A percentile compares a stretch with the other conserved stretches of the same genome.
Evolutionary conservation across 2,329 filamentous ascomycete species (phyloP).

Genomic region (Aspergillus bombycis): DNA sequence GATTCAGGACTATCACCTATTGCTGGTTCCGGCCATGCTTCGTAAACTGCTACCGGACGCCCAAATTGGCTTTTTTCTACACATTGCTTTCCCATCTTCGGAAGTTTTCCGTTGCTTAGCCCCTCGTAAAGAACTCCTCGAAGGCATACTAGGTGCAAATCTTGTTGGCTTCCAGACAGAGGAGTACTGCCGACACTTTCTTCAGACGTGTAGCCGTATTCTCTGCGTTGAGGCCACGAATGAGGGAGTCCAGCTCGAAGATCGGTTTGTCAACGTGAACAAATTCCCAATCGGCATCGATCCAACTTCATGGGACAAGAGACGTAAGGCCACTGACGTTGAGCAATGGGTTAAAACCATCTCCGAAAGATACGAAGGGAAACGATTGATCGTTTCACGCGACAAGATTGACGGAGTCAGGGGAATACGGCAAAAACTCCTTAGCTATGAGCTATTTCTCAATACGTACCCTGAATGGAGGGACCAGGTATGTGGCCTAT

Average conservation of each 20-base stretch:
- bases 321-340: slow-evolving; percentile 74
- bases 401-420: slow-evolving; percentile 94
- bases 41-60: slow-evolving; percentile 84
- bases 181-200: slow-evolving; percentile 91
- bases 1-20: slow-evolving; percentile 93
- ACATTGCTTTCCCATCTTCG: slow-evolving; percentile 93
- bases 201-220: slow-evolving; percentile 92
- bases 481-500: slow-evolving; percentile 59
- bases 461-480: slow-evolving; percentile 91
- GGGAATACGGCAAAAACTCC: slow-evolving; percentile 88
- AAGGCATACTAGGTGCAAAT: slow-evolving; percentile 92
- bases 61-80: slow-evolving; percentile 94
- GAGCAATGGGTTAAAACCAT: slow-evolving; percentile 78
- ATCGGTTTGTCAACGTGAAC: slow-evolving; percentile 88
- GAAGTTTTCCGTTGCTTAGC: slow-evolving; percentile 94
- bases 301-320: slow-evolving; percentile 71
- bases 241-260: slow-evolving; percentile 86
- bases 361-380: slow-evolving; percentile 80
- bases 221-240: slow-evolving; percentile 87
- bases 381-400: slow-evolving; percentile 86
- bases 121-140: slow-evolving; percentile 80
- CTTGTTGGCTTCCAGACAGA: slow-evolving; percentile 91
- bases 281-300: slow-evolving; percentile 90
- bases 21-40: slow-evolving; percentile 86
- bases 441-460: slow-evolving; percentile 90